Evolutionary conservation across 352 stramenopile genomes (phyloP).

Genomic region (Phytophthora crassamura): DNA sequence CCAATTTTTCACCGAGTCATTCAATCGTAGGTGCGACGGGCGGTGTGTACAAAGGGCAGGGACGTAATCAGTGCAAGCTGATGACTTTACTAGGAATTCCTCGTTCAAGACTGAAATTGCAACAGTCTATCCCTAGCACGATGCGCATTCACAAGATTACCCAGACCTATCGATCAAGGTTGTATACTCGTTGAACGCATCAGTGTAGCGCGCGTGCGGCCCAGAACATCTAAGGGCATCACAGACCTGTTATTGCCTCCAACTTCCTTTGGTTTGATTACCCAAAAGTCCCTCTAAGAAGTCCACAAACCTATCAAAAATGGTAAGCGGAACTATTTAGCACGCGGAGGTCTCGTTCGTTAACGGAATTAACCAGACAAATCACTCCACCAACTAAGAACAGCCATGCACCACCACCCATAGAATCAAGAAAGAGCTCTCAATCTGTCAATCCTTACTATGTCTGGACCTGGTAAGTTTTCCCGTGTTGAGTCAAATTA

Average conservation of each 20-base stretch:
- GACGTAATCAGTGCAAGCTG: slow-evolving; percentile 27
- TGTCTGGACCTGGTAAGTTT: slow-evolving; percentile 14
- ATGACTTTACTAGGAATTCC: slow-evolving; percentile 30
- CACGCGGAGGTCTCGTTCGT: too few species aligned
- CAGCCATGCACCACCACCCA: too few species aligned
- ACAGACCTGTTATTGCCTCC: slow-evolving; percentile 27
- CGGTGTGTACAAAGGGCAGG: slow-evolving; percentile 29
- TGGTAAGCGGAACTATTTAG: slow-evolving; percentile 14
- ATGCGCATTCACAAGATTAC: slow-evolving; percentile 21
- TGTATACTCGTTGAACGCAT: slow-evolving; percentile 14
- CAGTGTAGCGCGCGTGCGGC: slow-evolving; percentile 15
- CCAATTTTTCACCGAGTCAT: slow-evolving; percentile 34
- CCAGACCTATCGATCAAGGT: slow-evolving; percentile 23
- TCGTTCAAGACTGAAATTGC: slow-evolving; percentile 23
- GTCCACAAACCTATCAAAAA: slow-evolving; percentile 22
- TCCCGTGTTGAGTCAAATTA: slow-evolving; percentile 19
- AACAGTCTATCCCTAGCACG: slow-evolving; percentile 19
- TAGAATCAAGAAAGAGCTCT: slow-evolving; percentile 10
- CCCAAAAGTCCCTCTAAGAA: slow-evolving; percentile 18
- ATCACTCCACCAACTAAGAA: too few species aligned
- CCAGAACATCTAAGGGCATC: slow-evolving; percentile 25
- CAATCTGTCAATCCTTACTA: slow-evolving; percentile 10
- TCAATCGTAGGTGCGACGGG: slow-evolving; percentile 29
- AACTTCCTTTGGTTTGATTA: slow-evolving; percentile 28
- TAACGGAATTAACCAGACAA: too few species aligned